A percentile compares a stretch with the other conserved stretches of the same genome.
phyloP scores from a whole-genome alignment of 805 yeast genomes.

The Priceomyces carsonii region DNA sequence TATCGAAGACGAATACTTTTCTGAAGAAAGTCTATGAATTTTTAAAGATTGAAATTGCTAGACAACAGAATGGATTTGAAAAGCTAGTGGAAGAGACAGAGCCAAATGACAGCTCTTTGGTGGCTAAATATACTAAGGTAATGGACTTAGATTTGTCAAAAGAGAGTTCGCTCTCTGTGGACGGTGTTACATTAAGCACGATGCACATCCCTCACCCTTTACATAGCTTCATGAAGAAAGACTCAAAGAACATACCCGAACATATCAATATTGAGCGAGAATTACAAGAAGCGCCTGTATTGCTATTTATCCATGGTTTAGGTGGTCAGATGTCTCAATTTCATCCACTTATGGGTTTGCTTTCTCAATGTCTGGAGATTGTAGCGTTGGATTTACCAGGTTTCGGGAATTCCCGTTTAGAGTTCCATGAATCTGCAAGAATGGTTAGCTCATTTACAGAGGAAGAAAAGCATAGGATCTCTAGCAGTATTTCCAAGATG shows the following conservation, averaged over 20 bases:
- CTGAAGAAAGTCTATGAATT: constrained; percentile 26
- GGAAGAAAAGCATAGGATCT: constrained; percentile 31
- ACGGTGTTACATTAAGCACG: constrained; percentile 39
- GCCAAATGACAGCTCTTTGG: constrained; percentile 57
- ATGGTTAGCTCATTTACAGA: constrained; percentile 23
- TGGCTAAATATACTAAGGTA: constrained; percentile 48
- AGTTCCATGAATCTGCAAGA: constrained; percentile 15
- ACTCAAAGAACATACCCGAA: constrained; percentile 17
- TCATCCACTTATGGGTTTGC: constrained; percentile 65
- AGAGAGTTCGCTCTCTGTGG: constrained; percentile 21
- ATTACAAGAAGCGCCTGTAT: constrained; percentile 53
- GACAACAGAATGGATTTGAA: constrained; percentile 40
- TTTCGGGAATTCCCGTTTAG: constrained; percentile 58
- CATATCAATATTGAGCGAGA: constrained; percentile 28
- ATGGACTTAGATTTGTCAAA: constrained; percentile 35
- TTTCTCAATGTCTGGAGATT: constrained; percentile 63
- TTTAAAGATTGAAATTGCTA: constrained; percentile 21
- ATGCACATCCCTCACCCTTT: constrained; percentile 55
- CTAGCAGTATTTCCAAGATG: constrained; percentile 30
- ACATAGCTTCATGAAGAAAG: constrained; percentile 25
- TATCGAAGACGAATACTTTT: constrained; percentile 18
- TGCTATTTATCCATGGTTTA: constrained; percentile 78
- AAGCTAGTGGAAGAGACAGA: constrained; percentile 38
- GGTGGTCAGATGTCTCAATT: constrained; percentile 92
- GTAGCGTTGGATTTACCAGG: constrained; percentile 85